Evolutionary conservation across 805 yeast species (phyloP).

Genomic region (Candida stauntonica): DNA sequence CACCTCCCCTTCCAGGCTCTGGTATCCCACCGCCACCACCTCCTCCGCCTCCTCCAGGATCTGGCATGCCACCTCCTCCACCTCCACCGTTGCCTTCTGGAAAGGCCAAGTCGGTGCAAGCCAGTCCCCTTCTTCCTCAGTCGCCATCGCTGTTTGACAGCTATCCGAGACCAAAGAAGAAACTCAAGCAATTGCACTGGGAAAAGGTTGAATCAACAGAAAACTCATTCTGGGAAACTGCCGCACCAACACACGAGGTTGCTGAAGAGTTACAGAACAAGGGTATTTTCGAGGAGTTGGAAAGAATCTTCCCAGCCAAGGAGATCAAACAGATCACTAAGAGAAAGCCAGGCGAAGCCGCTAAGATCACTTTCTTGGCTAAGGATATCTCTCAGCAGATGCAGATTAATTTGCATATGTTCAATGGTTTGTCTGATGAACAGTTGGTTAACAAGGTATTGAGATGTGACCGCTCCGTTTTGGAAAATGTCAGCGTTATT

Average conservation of each 20-base stretch:
- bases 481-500: conserved; percentile 51
- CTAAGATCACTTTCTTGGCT: conserved; percentile 53
- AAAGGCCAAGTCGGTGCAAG: conserved; percentile 12
- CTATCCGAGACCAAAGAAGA: conserved; percentile 48
- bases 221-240: conserved; percentile 60
- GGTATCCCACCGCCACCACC: conserved; percentile 14
- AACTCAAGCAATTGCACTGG: conserved; percentile 80
- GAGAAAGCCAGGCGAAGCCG: conserved; percentile 40
- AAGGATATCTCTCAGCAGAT: conserved; percentile 76
- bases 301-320: conserved; percentile 48
- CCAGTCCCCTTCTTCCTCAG: conserved; percentile 27
- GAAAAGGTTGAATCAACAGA: conserved; percentile 59
- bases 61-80: conserved; percentile 14
- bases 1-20: conserved; percentile 12
- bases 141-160: conserved; percentile 25
- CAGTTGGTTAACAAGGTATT: conserved; percentile 53
- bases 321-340: conserved; percentile 32
- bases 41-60: conserved; percentile 19
- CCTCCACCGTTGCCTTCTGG: conserved; percentile 19
- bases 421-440: conserved; percentile 46
- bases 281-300: conserved; percentile 67
- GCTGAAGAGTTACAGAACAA: conserved; percentile 46
- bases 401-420: conserved; percentile 71
- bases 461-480: conserved; percentile 52
- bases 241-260: conserved; percentile 37